Conservation (phyloP, 2,329 filamentous ascomycete genomes). For the Chrysoporthe puriensis region DNA sequence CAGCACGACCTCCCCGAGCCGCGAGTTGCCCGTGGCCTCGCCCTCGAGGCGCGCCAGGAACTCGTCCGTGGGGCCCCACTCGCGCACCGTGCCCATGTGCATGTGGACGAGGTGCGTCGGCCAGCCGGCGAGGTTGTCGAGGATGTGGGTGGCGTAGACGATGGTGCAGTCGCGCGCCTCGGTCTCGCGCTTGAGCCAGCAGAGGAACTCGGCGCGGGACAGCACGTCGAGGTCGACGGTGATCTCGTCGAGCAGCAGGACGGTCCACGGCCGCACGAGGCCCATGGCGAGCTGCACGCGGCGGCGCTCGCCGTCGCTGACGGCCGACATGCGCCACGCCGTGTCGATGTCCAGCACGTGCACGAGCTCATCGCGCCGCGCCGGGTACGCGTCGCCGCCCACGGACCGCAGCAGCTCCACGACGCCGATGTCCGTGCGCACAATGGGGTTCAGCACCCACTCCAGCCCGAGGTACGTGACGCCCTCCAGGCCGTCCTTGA, state of each 20-base stretch:
- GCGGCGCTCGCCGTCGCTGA: conserved; percentile 88
- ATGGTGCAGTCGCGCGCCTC: conserved; percentile 82
- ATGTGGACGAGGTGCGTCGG: conserved; percentile 96
- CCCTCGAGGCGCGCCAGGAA: conserved; percentile 64
- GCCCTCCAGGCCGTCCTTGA: conserved; percentile 85
- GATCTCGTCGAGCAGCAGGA: conserved; percentile 92
- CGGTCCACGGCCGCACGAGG: conserved; percentile 84
- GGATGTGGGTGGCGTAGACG: conserved; percentile 95
- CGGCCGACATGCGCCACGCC: conserved; percentile 92
- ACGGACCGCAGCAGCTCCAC: conserved; percentile 82
- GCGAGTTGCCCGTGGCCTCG: conserved; percentile 68
- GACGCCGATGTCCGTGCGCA: conserved; percentile 92
- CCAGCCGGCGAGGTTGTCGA: conserved; percentile 94
- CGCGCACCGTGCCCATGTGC: conserved; percentile 84
- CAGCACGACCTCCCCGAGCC: conserved; percentile 84
- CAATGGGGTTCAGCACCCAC: conserved; percentile 97
- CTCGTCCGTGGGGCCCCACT: conserved; percentile 75
- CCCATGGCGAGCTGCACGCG: conserved; percentile 97
- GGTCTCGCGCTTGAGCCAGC: conserved; percentile 86
- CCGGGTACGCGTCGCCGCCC: conserved; percentile 81
- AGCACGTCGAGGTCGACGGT: conserved; percentile 95
- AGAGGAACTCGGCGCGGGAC: conserved; percentile 80
- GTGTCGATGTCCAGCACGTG: conserved; percentile 89
- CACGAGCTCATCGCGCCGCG: conserved; percentile 84
- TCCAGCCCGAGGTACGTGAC: conserved; percentile 97